These are phyloP conservation scores for Aspergillus persii DNA, from an alignment of 2,329 filamentous ascomycete genomes.

Conservation along the genomic window DNA sequence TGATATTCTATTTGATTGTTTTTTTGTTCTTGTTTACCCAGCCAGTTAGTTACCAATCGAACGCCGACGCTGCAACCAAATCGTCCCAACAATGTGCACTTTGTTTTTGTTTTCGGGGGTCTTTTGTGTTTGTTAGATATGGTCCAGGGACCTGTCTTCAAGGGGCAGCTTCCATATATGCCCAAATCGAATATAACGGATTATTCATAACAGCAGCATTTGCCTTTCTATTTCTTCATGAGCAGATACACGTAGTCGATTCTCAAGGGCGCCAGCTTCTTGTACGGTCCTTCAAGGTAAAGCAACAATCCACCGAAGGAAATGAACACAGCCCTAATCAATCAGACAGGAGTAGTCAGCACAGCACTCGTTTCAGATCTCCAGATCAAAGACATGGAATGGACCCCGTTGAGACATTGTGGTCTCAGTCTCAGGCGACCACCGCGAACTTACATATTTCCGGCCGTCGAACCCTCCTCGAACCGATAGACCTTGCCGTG, in stretches of 20 bases:
- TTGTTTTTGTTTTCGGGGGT: slow-evolving; percentile 14
- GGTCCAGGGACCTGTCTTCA: background rate
- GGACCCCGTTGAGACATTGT: background rate
- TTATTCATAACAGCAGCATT: background rate
- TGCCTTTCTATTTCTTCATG: slow-evolving; percentile 70
- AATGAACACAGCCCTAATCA: slow-evolving; percentile 78
- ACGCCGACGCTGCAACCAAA: slow-evolving; percentile 44
- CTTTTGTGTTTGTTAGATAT: background rate
- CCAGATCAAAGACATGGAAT: background rate
- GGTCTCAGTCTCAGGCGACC: background rate
- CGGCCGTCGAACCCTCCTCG: slow-evolving; percentile 60
- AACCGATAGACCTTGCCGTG: slow-evolving; percentile 54
- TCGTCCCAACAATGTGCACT: slow-evolving; percentile 23
- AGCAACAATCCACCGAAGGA: slow-evolving; percentile 92
- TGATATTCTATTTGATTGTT: slow-evolving; percentile 29
- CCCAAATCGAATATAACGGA: slow-evolving; percentile 2
- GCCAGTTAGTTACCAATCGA: slow-evolving; percentile 35
- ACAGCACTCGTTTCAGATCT: background rate
- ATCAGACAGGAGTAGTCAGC: slow-evolving; percentile 13
- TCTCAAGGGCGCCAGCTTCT: slow-evolving; percentile 86
- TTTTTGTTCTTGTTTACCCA: slow-evolving; percentile 24
- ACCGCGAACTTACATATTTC: slow-evolving; percentile 70
- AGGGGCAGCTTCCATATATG: background rate
- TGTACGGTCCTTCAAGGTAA: slow-evolving; percentile 88
- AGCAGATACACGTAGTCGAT: slow-evolving; percentile 94